Conservation (phyloP, 768 basidiomycete species). For the Bullera alba region DNA sequence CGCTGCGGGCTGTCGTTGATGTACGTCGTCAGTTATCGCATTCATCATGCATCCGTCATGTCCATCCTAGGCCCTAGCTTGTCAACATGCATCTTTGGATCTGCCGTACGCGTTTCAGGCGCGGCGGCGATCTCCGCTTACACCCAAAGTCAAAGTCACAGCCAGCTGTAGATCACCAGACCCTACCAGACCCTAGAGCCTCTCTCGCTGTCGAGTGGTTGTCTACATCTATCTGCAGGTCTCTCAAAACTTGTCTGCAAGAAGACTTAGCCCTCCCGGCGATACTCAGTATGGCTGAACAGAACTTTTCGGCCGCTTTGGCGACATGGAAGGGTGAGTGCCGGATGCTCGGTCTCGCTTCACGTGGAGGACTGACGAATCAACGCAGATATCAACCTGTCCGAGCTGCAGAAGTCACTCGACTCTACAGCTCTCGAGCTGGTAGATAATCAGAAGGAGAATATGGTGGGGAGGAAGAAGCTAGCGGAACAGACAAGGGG, state of each 20-base stretch:
- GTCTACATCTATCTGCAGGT: too few species aligned
- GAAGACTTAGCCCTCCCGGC: background rate
- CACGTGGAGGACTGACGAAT: background rate
- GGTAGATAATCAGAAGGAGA: constrained; percentile 98
- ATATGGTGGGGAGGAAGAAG: constrained; percentile 83
- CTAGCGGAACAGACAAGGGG: constrained; percentile 95
- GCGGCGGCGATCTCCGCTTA: too few species aligned
- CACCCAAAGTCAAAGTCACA: too few species aligned
- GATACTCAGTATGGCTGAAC: constrained; percentile 49
- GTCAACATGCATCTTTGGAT: too few species aligned
- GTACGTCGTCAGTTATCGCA: too few species aligned
- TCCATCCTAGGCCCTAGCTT: too few species aligned
- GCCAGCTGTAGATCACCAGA: too few species aligned
- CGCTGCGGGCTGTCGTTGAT: too few species aligned
- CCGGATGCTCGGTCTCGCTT: background rate
- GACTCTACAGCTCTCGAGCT: constrained; percentile 89
- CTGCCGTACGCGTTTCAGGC: too few species aligned
- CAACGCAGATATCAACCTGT: constrained; percentile 51
- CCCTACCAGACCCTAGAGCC: too few species aligned
- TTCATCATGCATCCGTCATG: too few species aligned
- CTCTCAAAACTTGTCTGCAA: background rate
- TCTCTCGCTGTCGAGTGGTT: too few species aligned
- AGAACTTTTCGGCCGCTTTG: constrained; percentile 88
- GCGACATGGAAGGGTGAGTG: constrained; percentile 80
- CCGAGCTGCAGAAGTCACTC: constrained; percentile 84